phyloP scores from a whole-genome alignment of 305 asterid genomes.

The Fraxinus floribunda region DNA sequence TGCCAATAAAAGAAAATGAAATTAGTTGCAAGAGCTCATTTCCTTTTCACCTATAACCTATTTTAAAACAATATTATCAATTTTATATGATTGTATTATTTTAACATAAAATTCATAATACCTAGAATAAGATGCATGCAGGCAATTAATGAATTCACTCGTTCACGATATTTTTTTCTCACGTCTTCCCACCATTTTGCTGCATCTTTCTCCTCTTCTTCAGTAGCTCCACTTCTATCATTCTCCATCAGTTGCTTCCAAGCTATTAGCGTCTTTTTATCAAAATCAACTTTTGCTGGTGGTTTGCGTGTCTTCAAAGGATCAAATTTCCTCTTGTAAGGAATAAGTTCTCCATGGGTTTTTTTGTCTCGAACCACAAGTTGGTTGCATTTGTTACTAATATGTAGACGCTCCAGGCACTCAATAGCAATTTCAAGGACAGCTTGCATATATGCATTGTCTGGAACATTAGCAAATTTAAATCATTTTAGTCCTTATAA shows the following conservation, averaged over 20 bases:
- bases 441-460: not conserved
- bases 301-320: constrained; percentile 14
- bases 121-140: constrained; percentile 50
- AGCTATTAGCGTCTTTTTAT: constrained; percentile 29
- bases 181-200: constrained; percentile 32
- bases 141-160: constrained; percentile 26
- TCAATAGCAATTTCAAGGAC: constrained; percentile 3
- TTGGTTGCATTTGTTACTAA: constrained; percentile 13
- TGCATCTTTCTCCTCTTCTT: constrained; percentile 26
- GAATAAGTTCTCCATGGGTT: constrained; percentile 11
- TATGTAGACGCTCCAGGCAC: constrained; percentile 17
- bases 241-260: constrained; percentile 41
- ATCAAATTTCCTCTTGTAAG: constrained; percentile 22
- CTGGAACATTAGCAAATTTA: not conserved
- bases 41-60: not conserved
- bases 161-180: constrained; percentile 14
- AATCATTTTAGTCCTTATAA: not conserved
- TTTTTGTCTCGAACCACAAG: constrained; percentile 26
- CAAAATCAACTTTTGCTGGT: constrained; percentile 45
- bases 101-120: constrained; percentile 16
- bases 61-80: not conserved
- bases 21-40: not conserved
- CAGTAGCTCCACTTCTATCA: constrained; percentile 15
- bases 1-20: not conserved
- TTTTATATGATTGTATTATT: not conserved